These are phyloP conservation scores for Bremia lactucae DNA, from an alignment of 352 stramenopile species.

Conservation along the genomic window DNA sequence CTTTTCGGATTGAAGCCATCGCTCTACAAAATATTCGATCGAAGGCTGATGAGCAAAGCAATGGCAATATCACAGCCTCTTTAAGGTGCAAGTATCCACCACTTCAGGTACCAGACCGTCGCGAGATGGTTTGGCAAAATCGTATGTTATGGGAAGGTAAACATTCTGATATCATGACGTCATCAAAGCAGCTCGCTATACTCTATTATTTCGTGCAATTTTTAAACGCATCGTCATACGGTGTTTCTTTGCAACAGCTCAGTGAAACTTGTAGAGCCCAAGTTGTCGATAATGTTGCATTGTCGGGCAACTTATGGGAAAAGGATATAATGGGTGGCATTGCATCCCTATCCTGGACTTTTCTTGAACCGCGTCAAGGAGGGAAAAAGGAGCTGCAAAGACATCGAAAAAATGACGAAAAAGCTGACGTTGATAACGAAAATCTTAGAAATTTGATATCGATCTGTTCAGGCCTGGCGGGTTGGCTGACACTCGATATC, in stretches of 20 bases:
- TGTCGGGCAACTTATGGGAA: not conserved
- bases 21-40: not conserved
- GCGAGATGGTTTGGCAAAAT: slow-evolving; percentile 20
- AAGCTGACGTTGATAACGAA: too few species aligned
- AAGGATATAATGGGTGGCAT: not conserved
- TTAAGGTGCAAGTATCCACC: slow-evolving; percentile 1
- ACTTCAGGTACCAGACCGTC: slow-evolving; percentile 2
- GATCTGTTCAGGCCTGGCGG: slow-evolving; percentile 17
- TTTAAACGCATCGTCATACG: slow-evolving; percentile 23
- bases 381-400: not conserved
- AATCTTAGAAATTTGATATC: slow-evolving; percentile 5
- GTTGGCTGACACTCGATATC: slow-evolving; percentile 22
- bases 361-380: slow-evolving; percentile 10
- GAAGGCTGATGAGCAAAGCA: not conserved
- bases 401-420: not conserved
- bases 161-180: slow-evolving; percentile 24
- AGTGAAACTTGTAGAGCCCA: slow-evolving; percentile 17
- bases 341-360: slow-evolving; percentile 16
- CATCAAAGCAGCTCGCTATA: slow-evolving; percentile 42
- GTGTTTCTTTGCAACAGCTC: slow-evolving; percentile 18
- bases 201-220: slow-evolving; percentile 31
- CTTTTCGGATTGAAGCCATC: slow-evolving; percentile 3
- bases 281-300: slow-evolving; percentile 1
- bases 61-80: not conserved
- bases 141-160: slow-evolving; percentile 33